Conservation (phyloP, 2,329 filamentous ascomycete species). For the Sarocladium brachiariae region DNA sequence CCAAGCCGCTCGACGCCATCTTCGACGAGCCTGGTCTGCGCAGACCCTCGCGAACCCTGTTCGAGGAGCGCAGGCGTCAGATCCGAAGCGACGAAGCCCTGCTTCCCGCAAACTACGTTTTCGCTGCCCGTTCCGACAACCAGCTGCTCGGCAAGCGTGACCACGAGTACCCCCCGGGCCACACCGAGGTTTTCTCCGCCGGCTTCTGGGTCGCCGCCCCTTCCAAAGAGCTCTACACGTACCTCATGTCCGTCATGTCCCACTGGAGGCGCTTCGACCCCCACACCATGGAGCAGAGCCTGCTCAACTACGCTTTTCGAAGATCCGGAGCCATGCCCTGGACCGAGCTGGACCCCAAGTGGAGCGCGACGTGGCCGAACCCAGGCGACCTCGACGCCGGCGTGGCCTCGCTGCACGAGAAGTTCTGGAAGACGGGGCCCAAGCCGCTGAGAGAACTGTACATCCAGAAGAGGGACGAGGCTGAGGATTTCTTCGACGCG, state of each 20-base stretch:
- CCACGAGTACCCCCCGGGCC: conserved; percentile 28
- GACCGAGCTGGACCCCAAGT: conserved; percentile 28
- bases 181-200: conserved; percentile 27
- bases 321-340: conserved; percentile 34
- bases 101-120: conserved; percentile 27
- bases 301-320: conserved; percentile 37
- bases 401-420: conserved; percentile 30
- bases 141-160: conserved; percentile 20
- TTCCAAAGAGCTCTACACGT: conserved; percentile 28
- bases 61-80: conserved; percentile 9
- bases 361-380: conserved; percentile 32
- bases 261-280: conserved; percentile 30
- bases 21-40: conserved; percentile 12
- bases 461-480: conserved; percentile 2
- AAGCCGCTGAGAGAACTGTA: conserved; percentile 11
- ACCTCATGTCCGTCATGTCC: conserved; percentile 29
- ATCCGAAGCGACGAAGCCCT: conserved; percentile 21
- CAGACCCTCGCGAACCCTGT: neutral
- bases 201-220: conserved; percentile 35
- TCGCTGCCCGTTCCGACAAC: conserved; percentile 27
- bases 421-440: conserved; percentile 24
- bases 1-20: conserved; percentile 13
- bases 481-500: neutral
- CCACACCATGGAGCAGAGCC: conserved; percentile 32
- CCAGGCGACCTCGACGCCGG: conserved; percentile 24